Percentiles rank a stretch among this genome's conserved stretches.
Evolutionary conservation across 2,329 filamentous ascomycete genomes (phyloP).

Genomic region (Ampelomyces quisqualis): DNA sequence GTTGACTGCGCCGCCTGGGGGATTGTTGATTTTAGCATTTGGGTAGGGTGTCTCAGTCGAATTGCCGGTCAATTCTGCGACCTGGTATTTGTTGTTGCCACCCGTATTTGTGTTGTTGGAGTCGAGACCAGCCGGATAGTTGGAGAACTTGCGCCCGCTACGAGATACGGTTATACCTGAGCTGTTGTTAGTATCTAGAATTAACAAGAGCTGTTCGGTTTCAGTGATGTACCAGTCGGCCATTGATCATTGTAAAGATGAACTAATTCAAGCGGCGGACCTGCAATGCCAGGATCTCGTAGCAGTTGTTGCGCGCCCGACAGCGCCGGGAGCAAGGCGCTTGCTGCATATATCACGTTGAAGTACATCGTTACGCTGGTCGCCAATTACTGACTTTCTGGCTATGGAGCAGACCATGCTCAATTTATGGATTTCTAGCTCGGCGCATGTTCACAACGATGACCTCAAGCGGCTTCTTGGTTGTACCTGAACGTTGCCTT

Average conservation of each 20-base stretch:
- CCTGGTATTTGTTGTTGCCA: constrained; percentile 49
- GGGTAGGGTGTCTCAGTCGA: constrained; percentile 50
- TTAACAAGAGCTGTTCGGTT: not conserved
- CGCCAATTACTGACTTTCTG: not conserved
- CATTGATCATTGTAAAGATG: constrained; percentile 56
- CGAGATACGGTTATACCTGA: constrained; percentile 54
- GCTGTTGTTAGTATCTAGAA: not conserved
- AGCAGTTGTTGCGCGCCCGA: constrained; percentile 19
- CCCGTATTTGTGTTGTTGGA: constrained; percentile 49
- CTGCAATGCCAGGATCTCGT: constrained; percentile 43
- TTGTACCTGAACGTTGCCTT: not conserved
- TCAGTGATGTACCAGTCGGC: constrained; percentile 41
- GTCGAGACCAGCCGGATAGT: constrained; percentile 55
- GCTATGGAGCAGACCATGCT: not conserved
- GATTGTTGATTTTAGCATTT: constrained; percentile 49
- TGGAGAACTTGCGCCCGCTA: constrained; percentile 54
- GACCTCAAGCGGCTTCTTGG: constrained; percentile 9
- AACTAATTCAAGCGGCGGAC: constrained; percentile 50
- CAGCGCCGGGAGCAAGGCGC: constrained; percentile 14
- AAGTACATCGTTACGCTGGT: constrained; percentile 5
- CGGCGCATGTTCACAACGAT: constrained; percentile 3
- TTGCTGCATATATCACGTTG: constrained; percentile 5
- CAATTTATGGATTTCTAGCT: constrained; percentile 6
- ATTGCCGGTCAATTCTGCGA: constrained; percentile 50
- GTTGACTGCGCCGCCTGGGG: constrained; percentile 54